Evolutionary conservation across 2,329 filamentous ascomycete species (phyloP).

Genomic region (Esteya vermicola): DNA sequence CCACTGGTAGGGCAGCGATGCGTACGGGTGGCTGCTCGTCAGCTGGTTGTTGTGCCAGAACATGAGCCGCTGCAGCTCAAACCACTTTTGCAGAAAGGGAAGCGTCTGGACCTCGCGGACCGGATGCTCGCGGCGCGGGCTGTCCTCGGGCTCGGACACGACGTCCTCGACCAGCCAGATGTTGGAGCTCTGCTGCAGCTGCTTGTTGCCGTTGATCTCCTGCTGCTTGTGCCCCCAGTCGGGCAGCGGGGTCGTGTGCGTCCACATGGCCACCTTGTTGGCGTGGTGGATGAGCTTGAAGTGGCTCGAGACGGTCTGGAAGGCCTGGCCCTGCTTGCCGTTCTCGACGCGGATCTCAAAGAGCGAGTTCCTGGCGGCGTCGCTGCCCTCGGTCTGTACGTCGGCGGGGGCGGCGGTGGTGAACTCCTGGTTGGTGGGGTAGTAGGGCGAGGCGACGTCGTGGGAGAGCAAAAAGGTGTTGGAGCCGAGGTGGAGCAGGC

Average conservation of each 20-base stretch:
- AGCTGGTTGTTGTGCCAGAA: slow-evolving; percentile 99
- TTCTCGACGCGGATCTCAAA: slow-evolving; percentile 88
- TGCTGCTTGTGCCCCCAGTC: slow-evolving; percentile 97
- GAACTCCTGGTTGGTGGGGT: slow-evolving; percentile 97
- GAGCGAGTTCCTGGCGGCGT: slow-evolving; percentile 76
- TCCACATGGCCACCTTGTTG: slow-evolving; percentile 98
- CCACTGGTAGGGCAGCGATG: slow-evolving; percentile 92
- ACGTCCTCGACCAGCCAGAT: slow-evolving; percentile 91
- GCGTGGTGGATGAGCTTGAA: slow-evolving; percentile 94
- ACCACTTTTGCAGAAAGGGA: slow-evolving; percentile 86
- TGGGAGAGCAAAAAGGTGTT: slow-evolving; percentile 81
- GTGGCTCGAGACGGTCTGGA: slow-evolving; percentile 80
- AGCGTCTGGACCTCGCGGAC: slow-evolving; percentile 67
- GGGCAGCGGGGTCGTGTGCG: slow-evolving; percentile 83
- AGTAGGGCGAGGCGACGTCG: slow-evolving; percentile 92
- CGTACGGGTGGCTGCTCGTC: slow-evolving; percentile 92
- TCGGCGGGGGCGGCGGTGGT: slow-evolving; percentile 65
- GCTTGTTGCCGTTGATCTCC: slow-evolving; percentile 99
- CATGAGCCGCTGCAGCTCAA: slow-evolving; percentile 94
- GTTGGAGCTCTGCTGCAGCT: slow-evolving; percentile 76
- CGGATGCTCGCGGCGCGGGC: slow-evolving; percentile 60
- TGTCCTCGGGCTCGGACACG: slow-evolving; percentile 58
- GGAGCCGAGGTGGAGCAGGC: slow-evolving; percentile 75
- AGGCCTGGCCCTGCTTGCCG: slow-evolving; percentile 66
- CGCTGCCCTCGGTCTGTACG: slow-evolving; percentile 54